Evolutionary conservation across 768 basidiomycete species (phyloP), one percentile per base, ranked within the genome.

Genomic region (Amanita fuliginea): DNA sequence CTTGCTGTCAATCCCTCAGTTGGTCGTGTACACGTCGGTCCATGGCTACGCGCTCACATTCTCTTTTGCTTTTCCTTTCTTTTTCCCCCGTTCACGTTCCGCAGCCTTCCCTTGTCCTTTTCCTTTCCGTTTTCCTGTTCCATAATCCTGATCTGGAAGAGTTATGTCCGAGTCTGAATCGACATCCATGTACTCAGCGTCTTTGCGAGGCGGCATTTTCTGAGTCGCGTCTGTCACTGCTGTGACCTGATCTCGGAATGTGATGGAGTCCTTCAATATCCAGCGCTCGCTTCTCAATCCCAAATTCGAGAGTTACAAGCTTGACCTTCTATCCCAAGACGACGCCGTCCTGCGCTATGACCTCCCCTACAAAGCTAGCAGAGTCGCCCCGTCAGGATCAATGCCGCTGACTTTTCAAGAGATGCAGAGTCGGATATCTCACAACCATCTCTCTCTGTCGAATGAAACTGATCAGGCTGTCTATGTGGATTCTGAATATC

Each of bases 291-390:
- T 91, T 13, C 63, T 86, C 21, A 91, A 92, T 56, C 79, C 86
- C 1, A 85, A 83, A 55, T 93, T 93, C 51, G 89, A 93, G 55
- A 86, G 85, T 1, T 92, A 93, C 62, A 86, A 77, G 55, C 72
- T 93, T 22, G 73, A 81, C 53, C 66, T 78, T 3, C 67, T 87
- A 30, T 61, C 70, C 9, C 79, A 81, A 55, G 76, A 81, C n/a
- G 66, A 75, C 6, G 65, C 67, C 7, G 71, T 85, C 4, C 63
- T 64, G 16, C 71, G 76, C 21, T 75, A 74, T 60, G 61, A 62
- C 7, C 73, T 89, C 52, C 60, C 75, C 56, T 59, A 75, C 68
- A 56, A 76, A 69, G 70, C 76, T 0, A 75, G 76, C 6, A 83
- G 84, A 63, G 70, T 77, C 6, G 78, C 81, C 34, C 65, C 75